These are phyloP conservation scores for Ophiostoma triangulosporum DNA, from an alignment of 2,329 filamentous ascomycete genomes.

Conservation along the genomic window DNA sequence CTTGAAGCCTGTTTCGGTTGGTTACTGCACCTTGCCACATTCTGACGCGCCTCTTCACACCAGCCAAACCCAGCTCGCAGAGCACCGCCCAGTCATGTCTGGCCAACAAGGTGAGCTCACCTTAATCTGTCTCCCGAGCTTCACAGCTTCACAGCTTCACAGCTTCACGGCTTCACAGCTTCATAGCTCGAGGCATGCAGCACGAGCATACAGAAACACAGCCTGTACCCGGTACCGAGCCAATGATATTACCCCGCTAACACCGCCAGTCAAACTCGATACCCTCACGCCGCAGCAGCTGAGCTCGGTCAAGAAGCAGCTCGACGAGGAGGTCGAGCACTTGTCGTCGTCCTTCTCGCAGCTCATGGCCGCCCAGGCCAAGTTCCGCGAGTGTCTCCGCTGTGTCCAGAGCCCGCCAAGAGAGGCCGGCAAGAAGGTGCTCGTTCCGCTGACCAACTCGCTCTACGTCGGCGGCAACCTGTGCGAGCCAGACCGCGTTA, in stretches of 20 bases:
- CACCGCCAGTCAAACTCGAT: conserved; percentile 46
- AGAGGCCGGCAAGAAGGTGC: conserved; percentile 39
- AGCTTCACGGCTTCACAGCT: not conserved
- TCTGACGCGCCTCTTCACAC: too few species aligned
- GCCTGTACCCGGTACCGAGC: too few species aligned
- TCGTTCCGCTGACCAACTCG: conserved; percentile 90
- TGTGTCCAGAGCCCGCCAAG: conserved; percentile 44
- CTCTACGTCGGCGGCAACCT: conserved; percentile 83
- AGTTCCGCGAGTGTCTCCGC: conserved; percentile 79
- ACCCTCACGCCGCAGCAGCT: conserved; percentile 75
- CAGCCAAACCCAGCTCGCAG: not conserved
- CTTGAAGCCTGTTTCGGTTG: not conserved
- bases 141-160: not conserved
- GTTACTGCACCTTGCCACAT: too few species aligned
- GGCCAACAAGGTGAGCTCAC: not conserved
- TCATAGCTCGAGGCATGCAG: not conserved
- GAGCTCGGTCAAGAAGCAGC: conserved; percentile 82
- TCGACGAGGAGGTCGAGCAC: conserved; percentile 92
- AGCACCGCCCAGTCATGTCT: not conserved
- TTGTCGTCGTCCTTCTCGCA: conserved; percentile 82
- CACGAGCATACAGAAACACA: too few species aligned
- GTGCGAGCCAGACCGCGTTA: conserved; percentile 58
- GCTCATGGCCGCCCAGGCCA: conserved; percentile 76
- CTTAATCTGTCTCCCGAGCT: not conserved
- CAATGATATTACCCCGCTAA: too few species aligned